Evolutionary conservation across 2,329 filamentous ascomycete species (phyloP), one percentile per base, ranked within the genome.

Genomic region (Intubia oerlemansii): DNA sequence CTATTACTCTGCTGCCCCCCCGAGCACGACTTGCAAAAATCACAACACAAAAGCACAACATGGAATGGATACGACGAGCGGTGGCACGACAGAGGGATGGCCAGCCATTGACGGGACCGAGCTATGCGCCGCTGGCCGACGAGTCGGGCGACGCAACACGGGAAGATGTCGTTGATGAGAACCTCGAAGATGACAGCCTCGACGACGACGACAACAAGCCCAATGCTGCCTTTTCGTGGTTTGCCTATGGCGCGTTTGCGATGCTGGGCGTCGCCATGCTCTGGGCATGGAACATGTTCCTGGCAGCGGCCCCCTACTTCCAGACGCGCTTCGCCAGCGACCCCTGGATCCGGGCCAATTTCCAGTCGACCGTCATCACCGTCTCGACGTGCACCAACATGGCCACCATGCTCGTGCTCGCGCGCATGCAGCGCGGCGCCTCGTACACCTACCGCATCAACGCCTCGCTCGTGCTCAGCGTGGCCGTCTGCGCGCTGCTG

Each of bases 241-340:
- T 79, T 20, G 79, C 90, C 47, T 98, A 95, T 51, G 56, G 53
- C 41, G 73, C 92, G 44, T 95, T 95, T 50, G 57, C 76, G 32
- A 54, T 92, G 28, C 57, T 95, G 16, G 88, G 88, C 28, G 62
- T 92, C 32, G 79, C 84, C 29, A 95, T 95, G 88, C 62, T 95
- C 25, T 95, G 85, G 85, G 82, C 85, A 31, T 95, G 85, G 85
- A 95, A 95, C 56, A 93, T 93, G 85, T 93, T 95, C 50, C 67
- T 95, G 40, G 85, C 88, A 25, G 82, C 85, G 7, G 80, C 81
- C 2, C 81, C 85, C 5, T 95, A 95, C 57, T 93, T 95, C 53
- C 71, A 84, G 43, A 61, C 59, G 28, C 80, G 85, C 40, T 91
- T 95, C 49, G 54, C 62, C 25, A 59, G 62, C 34, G 67, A 73